Evolutionary conservation across 192 early-diverging fungal genomes (phyloP).

Genomic region (Linnemannia exigua): DNA sequence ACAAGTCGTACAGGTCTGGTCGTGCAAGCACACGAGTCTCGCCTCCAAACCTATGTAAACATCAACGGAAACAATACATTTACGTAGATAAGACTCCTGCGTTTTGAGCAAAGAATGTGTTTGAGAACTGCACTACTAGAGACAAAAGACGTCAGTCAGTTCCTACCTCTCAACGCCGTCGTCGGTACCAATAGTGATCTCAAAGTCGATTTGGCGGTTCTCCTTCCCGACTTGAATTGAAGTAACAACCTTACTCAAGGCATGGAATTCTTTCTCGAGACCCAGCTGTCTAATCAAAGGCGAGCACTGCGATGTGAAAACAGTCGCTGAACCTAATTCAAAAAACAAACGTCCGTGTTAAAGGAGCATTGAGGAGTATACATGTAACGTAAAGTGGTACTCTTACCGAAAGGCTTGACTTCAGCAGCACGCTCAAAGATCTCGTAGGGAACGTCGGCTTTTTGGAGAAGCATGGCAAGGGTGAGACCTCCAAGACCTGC

Average conservation of each 20-base stretch:
- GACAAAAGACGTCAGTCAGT: too few species aligned
- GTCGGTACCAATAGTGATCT: neutral
- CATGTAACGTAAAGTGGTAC: neutral
- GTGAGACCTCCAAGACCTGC: slow-evolving; percentile 8
- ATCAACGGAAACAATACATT: too few species aligned
- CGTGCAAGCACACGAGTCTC: neutral
- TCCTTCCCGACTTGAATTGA: neutral
- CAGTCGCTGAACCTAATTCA: neutral
- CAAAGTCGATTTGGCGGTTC: neutral
- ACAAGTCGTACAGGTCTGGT: slow-evolving; percentile 14
- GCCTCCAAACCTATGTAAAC: slow-evolving; percentile 13
- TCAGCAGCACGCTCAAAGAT: neutral
- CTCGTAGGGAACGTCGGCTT: neutral
- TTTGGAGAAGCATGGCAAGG: neutral
- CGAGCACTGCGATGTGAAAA: neutral
- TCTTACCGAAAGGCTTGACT: slow-evolving; percentile 2
- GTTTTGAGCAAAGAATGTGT: too few species aligned
- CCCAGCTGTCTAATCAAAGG: neutral
- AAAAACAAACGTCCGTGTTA: neutral
- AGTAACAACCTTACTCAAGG: neutral
- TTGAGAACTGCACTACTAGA: too few species aligned
- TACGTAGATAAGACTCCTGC: too few species aligned
- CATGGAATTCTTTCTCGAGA: neutral
- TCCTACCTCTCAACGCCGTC: neutral
- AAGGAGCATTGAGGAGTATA: neutral